Evolutionary conservation across 805 yeast genomes (phyloP).

Genomic region (Ogataea glucozyma): DNA sequence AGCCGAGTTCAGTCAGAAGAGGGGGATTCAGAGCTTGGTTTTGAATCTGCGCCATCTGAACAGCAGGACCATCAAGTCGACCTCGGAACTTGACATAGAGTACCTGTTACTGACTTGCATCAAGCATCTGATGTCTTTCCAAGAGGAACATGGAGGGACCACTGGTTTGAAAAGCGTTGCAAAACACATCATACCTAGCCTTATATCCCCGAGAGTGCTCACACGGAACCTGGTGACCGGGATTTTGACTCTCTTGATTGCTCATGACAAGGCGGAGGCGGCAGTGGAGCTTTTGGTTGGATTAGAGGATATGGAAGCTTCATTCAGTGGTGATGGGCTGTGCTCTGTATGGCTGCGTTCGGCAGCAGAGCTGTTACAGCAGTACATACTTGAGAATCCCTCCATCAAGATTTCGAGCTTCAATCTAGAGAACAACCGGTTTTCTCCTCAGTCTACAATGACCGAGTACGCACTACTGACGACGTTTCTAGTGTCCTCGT

Average conservation of each 20-base stretch:
- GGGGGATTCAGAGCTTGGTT: slow-evolving; percentile 79
- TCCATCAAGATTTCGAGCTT: slow-evolving; percentile 4
- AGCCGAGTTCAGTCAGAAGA: slow-evolving; percentile 66
- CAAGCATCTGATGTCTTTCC: slow-evolving; percentile 66
- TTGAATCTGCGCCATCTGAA: slow-evolving; percentile 60
- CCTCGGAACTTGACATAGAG: slow-evolving; percentile 64
- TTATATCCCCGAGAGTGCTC: slow-evolving; percentile 70
- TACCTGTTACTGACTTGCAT: slow-evolving; percentile 75
- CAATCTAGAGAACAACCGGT: slow-evolving; percentile 13
- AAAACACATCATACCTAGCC: slow-evolving; percentile 66
- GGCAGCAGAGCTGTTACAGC: slow-evolving; percentile 18
- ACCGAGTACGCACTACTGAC: slow-evolving; percentile 70
- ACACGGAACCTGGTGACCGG: slow-evolving; percentile 84
- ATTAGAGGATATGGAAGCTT: slow-evolving; percentile 4
- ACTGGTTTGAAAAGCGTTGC: slow-evolving; percentile 46
- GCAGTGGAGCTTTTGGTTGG: slow-evolving; percentile 17
- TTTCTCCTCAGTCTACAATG: slow-evolving; percentile 20
- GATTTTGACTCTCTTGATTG: slow-evolving; percentile 54
- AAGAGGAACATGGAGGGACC: slow-evolving; percentile 56
- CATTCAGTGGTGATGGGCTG: slow-evolving; percentile 7
- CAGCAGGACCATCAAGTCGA: slow-evolving; percentile 40
- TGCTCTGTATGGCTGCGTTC: slow-evolving; percentile 22
- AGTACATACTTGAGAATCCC: slow-evolving; percentile 13
- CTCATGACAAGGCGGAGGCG: slow-evolving; percentile 23
- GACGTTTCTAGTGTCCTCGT: slow-evolving; percentile 66